These are phyloP conservation scores for Truncatella angustata DNA, from an alignment of 2,329 filamentous ascomycete genomes.

Conservation along the genomic window DNA sequence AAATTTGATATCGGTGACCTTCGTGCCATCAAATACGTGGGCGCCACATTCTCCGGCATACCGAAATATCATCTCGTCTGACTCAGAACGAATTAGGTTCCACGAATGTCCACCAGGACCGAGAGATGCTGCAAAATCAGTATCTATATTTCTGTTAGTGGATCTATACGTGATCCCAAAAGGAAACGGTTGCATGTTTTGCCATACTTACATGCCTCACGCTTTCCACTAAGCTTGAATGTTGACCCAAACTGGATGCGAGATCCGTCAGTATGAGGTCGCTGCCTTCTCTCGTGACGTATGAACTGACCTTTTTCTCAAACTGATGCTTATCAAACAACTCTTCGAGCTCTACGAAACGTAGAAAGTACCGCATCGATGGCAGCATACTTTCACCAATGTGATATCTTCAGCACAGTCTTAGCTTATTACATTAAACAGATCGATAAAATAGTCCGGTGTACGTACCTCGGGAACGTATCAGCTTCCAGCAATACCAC, in stretches of 20 bases:
- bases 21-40: conserved; percentile 37
- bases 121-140: conserved; percentile 37
- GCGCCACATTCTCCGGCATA: conserved; percentile 40
- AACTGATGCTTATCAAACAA: not conserved
- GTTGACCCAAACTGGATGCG: not conserved
- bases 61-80: conserved; percentile 41
- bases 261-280: not conserved
- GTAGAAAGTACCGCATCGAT: conserved; percentile 39
- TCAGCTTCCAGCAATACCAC: conserved; percentile 43
- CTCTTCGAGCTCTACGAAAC: conserved; percentile 41
- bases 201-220: too few species aligned
- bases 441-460: too few species aligned
- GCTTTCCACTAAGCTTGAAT: not conserved
- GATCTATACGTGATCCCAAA: not conserved
- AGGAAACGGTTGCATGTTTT: not conserved
- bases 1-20: conserved; percentile 33
- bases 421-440: too few species aligned
- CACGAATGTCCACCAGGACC: conserved; percentile 38
- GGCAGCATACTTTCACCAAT: conserved; percentile 37
- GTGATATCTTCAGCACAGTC: conserved; percentile 37
- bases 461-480: conserved; percentile 33
- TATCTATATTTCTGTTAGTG: conserved; percentile 26
- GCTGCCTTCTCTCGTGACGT: too few species aligned
- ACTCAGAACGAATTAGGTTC: conserved; percentile 46
- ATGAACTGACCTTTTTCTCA: not conserved